Evolutionary conservation across 2,329 filamentous ascomycete species (phyloP).

Genomic region (Penicillium sp.): DNA sequence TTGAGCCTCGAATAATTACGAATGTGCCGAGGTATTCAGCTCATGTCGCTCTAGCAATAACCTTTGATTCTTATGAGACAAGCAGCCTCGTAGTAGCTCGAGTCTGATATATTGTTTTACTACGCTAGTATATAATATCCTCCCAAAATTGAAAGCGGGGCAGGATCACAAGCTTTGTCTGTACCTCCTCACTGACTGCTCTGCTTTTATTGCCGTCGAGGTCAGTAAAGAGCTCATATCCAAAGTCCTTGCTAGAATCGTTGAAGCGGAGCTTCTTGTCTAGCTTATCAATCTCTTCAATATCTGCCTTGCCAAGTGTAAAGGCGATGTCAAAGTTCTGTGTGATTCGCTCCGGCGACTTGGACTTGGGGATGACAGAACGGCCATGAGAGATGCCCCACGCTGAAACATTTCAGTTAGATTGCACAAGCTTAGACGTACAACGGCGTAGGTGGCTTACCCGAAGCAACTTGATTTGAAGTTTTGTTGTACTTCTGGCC

Average conservation of each 20-base stretch:
- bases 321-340: conserved; percentile 55
- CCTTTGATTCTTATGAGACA: no score
- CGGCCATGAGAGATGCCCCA: conserved; percentile 55
- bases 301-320: conserved; percentile 59
- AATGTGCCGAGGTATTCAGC: no score
- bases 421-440: not conserved
- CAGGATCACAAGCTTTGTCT: not conserved
- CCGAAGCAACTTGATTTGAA: conserved; percentile 30
- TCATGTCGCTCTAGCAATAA: no score
- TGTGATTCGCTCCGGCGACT: conserved; percentile 40
- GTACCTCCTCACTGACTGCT: not conserved
- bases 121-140: not conserved
- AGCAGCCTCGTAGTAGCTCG: no score
- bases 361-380: conserved; percentile 55
- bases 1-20: no score
- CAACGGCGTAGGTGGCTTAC: not conserved
- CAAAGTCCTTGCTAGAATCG: conserved; percentile 25
- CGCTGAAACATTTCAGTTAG: conserved; percentile 29
- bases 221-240: conserved; percentile 22
- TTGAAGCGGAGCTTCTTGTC: conserved; percentile 28
- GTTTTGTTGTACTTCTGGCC: conserved; percentile 34
- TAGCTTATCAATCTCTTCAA: conserved; percentile 56
- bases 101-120: no score
- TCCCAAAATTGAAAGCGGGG: not conserved
- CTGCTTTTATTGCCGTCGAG: conserved; percentile 22